Evolutionary conservation across 2,329 filamentous ascomycete genomes (phyloP).

Genomic region (Sporothrix globosa): DNA sequence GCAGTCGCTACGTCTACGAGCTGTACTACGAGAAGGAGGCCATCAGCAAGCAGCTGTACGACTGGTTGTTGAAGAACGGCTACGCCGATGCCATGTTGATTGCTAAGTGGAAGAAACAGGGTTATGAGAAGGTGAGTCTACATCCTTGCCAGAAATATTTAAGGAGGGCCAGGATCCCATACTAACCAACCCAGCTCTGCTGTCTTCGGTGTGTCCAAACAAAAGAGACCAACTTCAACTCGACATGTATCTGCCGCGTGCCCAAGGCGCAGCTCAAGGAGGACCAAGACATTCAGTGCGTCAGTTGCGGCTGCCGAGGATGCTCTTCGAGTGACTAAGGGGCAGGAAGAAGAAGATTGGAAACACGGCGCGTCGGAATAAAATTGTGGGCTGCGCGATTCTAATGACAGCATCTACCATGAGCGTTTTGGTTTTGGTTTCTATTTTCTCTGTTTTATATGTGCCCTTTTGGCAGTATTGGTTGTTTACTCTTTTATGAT

Average conservation of each 20-base stretch:
- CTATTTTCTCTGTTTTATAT: not conserved
- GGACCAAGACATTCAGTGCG: slow-evolving; percentile 86
- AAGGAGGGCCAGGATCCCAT: not conserved
- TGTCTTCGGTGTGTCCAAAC: slow-evolving; percentile 96
- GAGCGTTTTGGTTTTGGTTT: not conserved
- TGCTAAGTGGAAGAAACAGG: slow-evolving; percentile 99
- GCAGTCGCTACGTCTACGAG: slow-evolving; percentile 92
- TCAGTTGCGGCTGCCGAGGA: slow-evolving; percentile 90
- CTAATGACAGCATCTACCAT: slow-evolving; percentile 11
- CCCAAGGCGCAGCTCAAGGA: slow-evolving; percentile 88
- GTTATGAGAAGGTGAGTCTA: slow-evolving; percentile 84
- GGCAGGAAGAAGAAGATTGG: not conserved
- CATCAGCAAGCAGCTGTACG: slow-evolving; percentile 88
- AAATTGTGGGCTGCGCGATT: not conserved
- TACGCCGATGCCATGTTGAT: slow-evolving; percentile 96
- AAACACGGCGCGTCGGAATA: not conserved
- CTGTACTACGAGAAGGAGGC: slow-evolving; percentile 98
- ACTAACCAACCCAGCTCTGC: slow-evolving; percentile 67
- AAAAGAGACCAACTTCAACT: slow-evolving; percentile 99
- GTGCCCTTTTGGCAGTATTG: not conserved
- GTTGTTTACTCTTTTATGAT: not conserved
- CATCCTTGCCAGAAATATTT: not conserved
- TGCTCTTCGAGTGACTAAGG: slow-evolving; percentile 58
- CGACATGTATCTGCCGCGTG: slow-evolving; percentile 95
- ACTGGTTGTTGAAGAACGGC: slow-evolving; percentile 94